Conservation (phyloP, 169 alveolate species). For the Plasmodium adleri region DNA sequence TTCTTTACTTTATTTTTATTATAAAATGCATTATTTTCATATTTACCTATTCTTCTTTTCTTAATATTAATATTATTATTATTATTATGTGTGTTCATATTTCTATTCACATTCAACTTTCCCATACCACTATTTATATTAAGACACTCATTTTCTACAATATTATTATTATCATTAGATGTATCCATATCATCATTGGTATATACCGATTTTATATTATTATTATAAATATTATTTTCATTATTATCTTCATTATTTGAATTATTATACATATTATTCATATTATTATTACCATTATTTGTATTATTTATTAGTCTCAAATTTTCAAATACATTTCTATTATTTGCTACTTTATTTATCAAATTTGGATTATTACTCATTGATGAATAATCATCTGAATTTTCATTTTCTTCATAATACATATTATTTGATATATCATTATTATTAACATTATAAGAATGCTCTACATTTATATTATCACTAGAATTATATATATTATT, state of each 20-base stretch:
- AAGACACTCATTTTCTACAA: background rate
- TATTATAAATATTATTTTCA: background rate
- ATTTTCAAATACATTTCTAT: conserved; percentile 3
- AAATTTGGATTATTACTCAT: background rate
- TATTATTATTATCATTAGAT: background rate
- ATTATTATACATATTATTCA: background rate
- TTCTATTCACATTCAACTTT: background rate
- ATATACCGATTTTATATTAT: background rate
- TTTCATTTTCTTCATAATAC: background rate
- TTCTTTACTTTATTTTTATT: conserved; percentile 49
- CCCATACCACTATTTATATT: background rate
- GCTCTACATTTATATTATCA: background rate
- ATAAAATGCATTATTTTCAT: conserved; percentile 9
- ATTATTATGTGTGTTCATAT: conserved; percentile 13
- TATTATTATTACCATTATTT: background rate
- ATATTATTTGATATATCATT: background rate
- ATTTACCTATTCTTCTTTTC: conserved; percentile 34
- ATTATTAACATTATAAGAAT: background rate
- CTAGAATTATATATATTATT: background rate
- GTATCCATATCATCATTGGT: background rate
- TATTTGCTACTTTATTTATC: background rate
- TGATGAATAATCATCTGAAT: background rate
- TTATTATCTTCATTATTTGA: background rate
- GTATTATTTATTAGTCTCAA: conserved; percentile 2
- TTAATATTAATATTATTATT: background rate